phyloP scores from a whole-genome alignment of 352 stramenopile species.

The Thalassiosira mediterranea region DNA sequence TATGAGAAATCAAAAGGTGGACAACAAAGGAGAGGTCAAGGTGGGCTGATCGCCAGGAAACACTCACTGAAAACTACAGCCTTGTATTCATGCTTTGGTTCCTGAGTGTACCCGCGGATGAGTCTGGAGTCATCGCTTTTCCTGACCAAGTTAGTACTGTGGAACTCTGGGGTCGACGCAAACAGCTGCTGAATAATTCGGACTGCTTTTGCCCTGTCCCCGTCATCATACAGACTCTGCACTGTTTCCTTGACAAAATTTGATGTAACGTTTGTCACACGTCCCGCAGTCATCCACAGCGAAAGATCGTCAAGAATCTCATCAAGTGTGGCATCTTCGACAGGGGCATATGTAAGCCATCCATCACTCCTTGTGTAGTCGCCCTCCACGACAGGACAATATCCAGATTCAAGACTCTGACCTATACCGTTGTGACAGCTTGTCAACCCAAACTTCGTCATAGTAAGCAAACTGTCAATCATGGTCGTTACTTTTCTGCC shows the following conservation, averaged over 20 bases:
- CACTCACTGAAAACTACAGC: too few relatives aligned
- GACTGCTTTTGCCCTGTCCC: slow-evolving; percentile 25
- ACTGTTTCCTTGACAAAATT: neutral
- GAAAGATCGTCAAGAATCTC: slow-evolving; percentile 6
- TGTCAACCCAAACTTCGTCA: slow-evolving; percentile 17
- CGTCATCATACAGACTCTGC: neutral
- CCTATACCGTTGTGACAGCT: slow-evolving; percentile 15
- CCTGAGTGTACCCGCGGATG: neutral
- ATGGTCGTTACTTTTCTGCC: neutral
- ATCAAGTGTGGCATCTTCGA: neutral
- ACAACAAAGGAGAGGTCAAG: too few relatives aligned
- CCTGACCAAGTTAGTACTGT: slow-evolving; percentile 32
- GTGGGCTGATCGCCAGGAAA: too few relatives aligned
- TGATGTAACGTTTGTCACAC: neutral
- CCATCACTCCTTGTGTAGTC: neutral
- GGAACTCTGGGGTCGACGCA: slow-evolving; percentile 62
- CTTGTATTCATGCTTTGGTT: slow-evolving; percentile 40
- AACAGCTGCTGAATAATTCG: slow-evolving; percentile 60
- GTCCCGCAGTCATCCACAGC: slow-evolving; percentile 6
- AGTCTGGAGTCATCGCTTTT: neutral
- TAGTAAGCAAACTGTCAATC: slow-evolving; percentile 5
- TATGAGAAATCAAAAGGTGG: slow-evolving; percentile 38
- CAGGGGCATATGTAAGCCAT: neutral
- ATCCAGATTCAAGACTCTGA: neutral
- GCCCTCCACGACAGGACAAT: neutral